These are phyloP conservation scores for Colletotrichum horii DNA, from an alignment of 2,329 filamentous ascomycete genomes.

Conservation along the genomic window DNA sequence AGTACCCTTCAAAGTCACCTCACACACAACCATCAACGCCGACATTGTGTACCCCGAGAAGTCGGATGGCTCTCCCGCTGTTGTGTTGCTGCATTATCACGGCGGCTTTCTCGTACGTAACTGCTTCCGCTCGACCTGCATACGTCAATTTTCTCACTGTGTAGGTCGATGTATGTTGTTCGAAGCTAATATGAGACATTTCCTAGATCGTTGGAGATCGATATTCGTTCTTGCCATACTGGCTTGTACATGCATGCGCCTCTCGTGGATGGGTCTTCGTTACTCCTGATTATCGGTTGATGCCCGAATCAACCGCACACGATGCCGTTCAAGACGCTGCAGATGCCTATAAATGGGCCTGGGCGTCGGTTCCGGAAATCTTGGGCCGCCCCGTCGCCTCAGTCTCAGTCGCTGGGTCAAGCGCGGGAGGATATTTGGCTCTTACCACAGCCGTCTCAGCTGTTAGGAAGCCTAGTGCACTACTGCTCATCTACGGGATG, in stretches of 20 bases:
- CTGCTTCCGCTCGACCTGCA: neutral
- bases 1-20: neutral
- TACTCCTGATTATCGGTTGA: constrained; percentile 13
- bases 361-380: neutral
- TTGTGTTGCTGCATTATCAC: neutral
- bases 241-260: neutral
- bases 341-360: constrained; percentile 11
- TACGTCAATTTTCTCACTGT: neutral
- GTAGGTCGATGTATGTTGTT: neutral
- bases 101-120: neutral
- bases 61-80: neutral
- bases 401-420: constrained; percentile 11
- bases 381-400: neutral
- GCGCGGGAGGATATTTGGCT: constrained; percentile 13
- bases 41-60: neutral
- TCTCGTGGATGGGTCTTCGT: constrained; percentile 16
- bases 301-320: constrained; percentile 16
- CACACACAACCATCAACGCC: neutral
- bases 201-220: neutral
- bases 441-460: neutral
- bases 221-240: constrained; percentile 10
- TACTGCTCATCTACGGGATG: constrained; percentile 14
- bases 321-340: neutral
- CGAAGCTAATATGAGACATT: neutral
- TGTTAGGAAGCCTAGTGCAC: neutral